Evolutionary conservation across 352 stramenopile species (phyloP).

Genomic region (Pythium myriotylum): DNA sequence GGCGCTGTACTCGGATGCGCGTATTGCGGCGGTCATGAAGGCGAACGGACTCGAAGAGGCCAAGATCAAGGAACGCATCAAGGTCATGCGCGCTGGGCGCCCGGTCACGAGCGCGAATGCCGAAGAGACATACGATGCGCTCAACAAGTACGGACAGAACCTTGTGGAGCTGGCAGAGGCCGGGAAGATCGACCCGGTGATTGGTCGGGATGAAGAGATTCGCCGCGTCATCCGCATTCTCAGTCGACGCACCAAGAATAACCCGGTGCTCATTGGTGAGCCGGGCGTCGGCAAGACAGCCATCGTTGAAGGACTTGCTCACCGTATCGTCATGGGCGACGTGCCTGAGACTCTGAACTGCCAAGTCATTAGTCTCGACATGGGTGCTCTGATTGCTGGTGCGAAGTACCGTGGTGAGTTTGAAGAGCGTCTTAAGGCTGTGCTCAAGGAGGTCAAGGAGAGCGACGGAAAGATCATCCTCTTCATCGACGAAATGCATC

Average conservation of each 20-base stretch:
- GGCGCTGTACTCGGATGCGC: constrained; percentile 68
- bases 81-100: constrained; percentile 57
- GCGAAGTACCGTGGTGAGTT: constrained; percentile 99
- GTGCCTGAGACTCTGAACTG: constrained; percentile 93
- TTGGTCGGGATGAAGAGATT: constrained; percentile 98
- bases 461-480: constrained; percentile 97
- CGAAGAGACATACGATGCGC: constrained; percentile 92
- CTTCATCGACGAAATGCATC: constrained; percentile 99
- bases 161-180: constrained; percentile 91
- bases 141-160: constrained; percentile 96
- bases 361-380: constrained; percentile 94
- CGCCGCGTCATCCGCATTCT: constrained; percentile 95
- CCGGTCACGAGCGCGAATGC: constrained; percentile 78
- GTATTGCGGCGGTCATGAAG: constrained; percentile 63
- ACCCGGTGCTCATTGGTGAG: constrained; percentile 96
- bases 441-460: constrained; percentile 94
- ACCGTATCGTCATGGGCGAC: constrained; percentile 96
- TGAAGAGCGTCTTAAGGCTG: constrained; percentile 96
- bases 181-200: constrained; percentile 98
- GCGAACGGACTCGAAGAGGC: constrained; percentile 64
- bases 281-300: constrained; percentile 97
- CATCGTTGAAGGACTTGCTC: constrained; percentile 95
- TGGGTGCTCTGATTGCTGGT: constrained; percentile 96
- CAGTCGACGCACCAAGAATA: constrained; percentile 97
- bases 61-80: constrained; percentile 66